Conservation (phyloP, 2,329 filamentous ascomycete species). For the Torrubiella hemipterigena region DNA sequence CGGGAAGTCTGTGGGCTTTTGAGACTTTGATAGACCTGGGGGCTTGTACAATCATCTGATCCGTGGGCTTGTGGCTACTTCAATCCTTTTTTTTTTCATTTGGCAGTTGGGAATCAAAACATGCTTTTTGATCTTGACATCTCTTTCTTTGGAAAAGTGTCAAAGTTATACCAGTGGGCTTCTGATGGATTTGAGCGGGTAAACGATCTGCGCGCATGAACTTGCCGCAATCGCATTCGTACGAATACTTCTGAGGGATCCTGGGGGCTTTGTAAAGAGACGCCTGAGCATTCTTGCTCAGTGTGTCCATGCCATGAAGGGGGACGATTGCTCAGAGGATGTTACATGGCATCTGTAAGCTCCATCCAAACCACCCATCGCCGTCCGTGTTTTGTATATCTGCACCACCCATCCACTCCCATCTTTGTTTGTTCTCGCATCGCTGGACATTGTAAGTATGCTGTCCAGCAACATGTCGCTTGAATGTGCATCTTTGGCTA, state of each 20-base stretch:
- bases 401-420: background rate
- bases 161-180: conserved; percentile 19
- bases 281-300: background rate
- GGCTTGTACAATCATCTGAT: conserved; percentile 30
- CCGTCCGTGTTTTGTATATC: too few relatives aligned
- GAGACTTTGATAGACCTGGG: conserved; percentile 42
- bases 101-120: conserved; percentile 12
- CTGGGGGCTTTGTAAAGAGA: conserved; percentile 22
- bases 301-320: too few relatives aligned
- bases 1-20: conserved; percentile 36
- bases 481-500: too few relatives aligned
- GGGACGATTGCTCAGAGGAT: too few relatives aligned
- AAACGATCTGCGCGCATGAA: conserved; percentile 18
- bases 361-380: too few relatives aligned
- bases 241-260: conserved; percentile 23
- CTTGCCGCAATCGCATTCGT: conserved; percentile 19
- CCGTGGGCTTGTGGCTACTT: conserved; percentile 26
- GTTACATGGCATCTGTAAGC: too few relatives aligned
- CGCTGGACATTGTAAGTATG: conserved; percentile 7
- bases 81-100: conserved; percentile 19
- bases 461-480: too few relatives aligned
- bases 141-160: background rate
- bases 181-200: conserved; percentile 27
- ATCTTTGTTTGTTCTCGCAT: conserved; percentile 5
- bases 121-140: conserved; percentile 12